Evolutionary conservation across 2,329 filamentous ascomycete species (phyloP), one percentile per base, ranked within the genome.

Genomic region (Aspergillus unguis): DNA sequence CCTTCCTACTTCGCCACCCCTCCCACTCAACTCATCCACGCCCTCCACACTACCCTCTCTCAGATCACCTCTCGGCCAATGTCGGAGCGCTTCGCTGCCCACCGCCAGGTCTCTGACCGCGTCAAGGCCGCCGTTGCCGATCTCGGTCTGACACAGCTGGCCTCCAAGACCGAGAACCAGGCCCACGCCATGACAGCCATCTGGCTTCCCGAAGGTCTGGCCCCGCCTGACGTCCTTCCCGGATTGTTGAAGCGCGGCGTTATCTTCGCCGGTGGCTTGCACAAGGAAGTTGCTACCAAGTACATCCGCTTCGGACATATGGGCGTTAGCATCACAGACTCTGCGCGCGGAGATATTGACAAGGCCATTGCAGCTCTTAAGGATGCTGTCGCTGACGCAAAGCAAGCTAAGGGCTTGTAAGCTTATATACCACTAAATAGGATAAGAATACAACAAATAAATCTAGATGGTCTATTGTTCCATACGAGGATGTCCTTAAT

Each of bases 111-210:
- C 6, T 95, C 90, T 1, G 84, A 94, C 72, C 87, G 85, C 71
- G 84, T 97, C 70, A 97, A 99, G 83, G 84, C 89, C 68, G 84
- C 88, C 17, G 80, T 96, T 47, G 75, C 83, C 4, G 86, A 88
- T 47, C 79, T 97, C 33, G 94, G 94, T 3, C 80, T 99, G 54
- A 88, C 90, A 76, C 88, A 96, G 70, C 80, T 99, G 35, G 92
- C 94, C 25, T 74, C 82, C 33, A 88, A 92, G 71, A 87, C 88
- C 0, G 90, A 92, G 65, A 88, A 95, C 73, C 92, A 97, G 76
- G 91, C 94, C 38, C 92, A 95, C 71, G 91, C 89, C 65, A 99
- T 99, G 94, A 99, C 94, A 3, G 92, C 94, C 53, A 94, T 99
- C 62, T 96, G 94, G 74, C 81, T 99, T 50, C 94, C 94, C 1